Evolutionary conservation across 306 rosid species (phyloP), one percentile per base, ranked within the genome.

Genomic region (peach (Prunus persica)): DNA sequence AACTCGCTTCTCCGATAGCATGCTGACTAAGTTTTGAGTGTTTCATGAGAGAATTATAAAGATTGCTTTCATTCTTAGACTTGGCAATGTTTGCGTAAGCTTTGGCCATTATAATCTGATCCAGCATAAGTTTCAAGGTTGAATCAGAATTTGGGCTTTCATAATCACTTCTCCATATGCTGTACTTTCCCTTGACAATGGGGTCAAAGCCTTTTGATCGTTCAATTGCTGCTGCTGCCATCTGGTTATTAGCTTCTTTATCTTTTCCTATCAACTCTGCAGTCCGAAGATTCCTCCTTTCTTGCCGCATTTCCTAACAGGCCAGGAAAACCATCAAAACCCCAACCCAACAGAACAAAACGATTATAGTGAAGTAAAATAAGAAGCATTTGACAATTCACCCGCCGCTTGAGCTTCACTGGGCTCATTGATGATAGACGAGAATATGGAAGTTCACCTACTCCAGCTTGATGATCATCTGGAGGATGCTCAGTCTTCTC

Each of bases 61-160:
- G 87, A 82, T 18, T 38, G 65, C 84, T 84, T 75, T 87, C 89
- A 83, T 95, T 95, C 80, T 80, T 87, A 55, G 93, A 88, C 84
- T 84, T 95, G 71, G 99, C 99, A 71, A 95, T 86, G 84, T 82
- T 88, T 76, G 92, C 77, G 83, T 92, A 95, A 34, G 93, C 90
- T 86, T 87, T 88, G 82, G 97, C 93, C 99, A 95, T 95, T 85
- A 92, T 89, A 82, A 95, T 84, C 87, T 95, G 97, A 82, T 95
- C 99, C 38, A 87, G 95, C 89, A 95, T 90, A 58, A 95, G 97
- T 89, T 92, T 95, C 91, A 95, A 81, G 34, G 87, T 90, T 66
- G 96, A 95, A 88, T 90, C 97, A 38, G 97, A 92, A 82, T 90
- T 90, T 55, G 97, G 97, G 71, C 82, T 89, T 67, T 90, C 96